phyloP scores from a whole-genome alignment of 2,329 filamentous ascomycete species.

The Pestalotiopsis sp. region DNA sequence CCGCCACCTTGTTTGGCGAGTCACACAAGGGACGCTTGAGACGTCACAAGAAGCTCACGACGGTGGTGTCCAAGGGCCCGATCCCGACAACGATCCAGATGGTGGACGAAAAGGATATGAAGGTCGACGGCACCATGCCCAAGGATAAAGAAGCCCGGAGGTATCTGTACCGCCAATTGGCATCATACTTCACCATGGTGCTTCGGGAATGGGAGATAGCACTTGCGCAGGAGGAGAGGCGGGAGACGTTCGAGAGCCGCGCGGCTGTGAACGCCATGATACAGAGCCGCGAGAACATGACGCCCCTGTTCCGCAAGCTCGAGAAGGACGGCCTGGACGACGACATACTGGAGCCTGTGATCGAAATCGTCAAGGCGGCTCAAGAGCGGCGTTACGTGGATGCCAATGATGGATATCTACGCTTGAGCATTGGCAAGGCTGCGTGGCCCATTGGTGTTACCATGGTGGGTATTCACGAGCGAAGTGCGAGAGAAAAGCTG shows the following conservation, averaged over 20 bases:
- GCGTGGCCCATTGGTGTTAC: conserved; percentile 99
- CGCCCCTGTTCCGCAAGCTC: conserved; percentile 85
- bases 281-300: conserved; percentile 85
- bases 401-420: conserved; percentile 92
- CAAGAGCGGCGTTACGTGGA: conserved; percentile 93
- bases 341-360: conserved; percentile 76
- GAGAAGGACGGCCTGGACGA: conserved; percentile 81
- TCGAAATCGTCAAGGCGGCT: conserved; percentile 89
- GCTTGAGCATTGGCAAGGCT: conserved; percentile 91
- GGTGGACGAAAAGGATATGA: conserved; percentile 87
- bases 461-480: conserved; percentile 99
- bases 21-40: conserved; percentile 68
- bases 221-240: conserved; percentile 66
- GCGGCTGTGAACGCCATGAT: conserved; percentile 83
- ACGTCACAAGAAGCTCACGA: conserved; percentile 69
- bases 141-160: conserved; percentile 66
- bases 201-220: conserved; percentile 83
- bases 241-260: conserved; percentile 75
- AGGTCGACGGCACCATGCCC: conserved; percentile 61
- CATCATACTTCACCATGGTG: conserved; percentile 97
- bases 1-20: conserved; percentile 80
- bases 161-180: conserved; percentile 84
- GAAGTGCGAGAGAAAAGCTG: conserved; percentile 91
- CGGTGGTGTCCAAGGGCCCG: conserved; percentile 70
- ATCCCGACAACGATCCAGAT: conserved; percentile 84